These are phyloP conservation scores for Nemania sp. DNA, from an alignment of 2,329 filamentous ascomycete species.

Conservation along the genomic window DNA sequence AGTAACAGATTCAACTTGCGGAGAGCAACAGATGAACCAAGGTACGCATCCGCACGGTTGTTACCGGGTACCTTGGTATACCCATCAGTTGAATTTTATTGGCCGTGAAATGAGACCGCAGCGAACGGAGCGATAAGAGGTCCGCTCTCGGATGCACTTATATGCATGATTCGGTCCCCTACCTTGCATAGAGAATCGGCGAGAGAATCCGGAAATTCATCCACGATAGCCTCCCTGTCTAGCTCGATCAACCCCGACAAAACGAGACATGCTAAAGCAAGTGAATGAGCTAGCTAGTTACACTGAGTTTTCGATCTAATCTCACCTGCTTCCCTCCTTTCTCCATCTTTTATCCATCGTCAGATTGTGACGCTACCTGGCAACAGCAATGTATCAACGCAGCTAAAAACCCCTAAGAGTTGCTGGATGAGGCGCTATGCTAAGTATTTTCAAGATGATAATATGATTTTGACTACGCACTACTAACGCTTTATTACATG, in stretches of 20 bases:
- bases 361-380: too few relatives aligned
- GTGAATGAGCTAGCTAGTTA: not conserved
- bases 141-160: slow-evolving; percentile 34
- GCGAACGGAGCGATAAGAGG: slow-evolving; percentile 18
- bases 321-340: too few relatives aligned
- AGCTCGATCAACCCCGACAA: not conserved
- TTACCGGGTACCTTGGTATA: not conserved
- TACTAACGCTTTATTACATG: too few relatives aligned
- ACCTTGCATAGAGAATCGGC: not conserved
- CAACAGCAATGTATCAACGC: too few relatives aligned
- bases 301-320: too few relatives aligned
- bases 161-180: slow-evolving; percentile 14
- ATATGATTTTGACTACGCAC: too few relatives aligned
- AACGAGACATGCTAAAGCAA: not conserved
- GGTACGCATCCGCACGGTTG: slow-evolving; percentile 2
- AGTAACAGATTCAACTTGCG: slow-evolving; percentile 18
- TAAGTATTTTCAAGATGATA: too few relatives aligned
- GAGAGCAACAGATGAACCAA: slow-evolving; percentile 26
- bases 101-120: slow-evolving; percentile 6
- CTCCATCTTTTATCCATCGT: too few relatives aligned
- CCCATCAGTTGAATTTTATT: slow-evolving; percentile 13
- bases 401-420: too few relatives aligned
- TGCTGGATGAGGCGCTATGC: too few relatives aligned
- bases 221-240: not conserved
- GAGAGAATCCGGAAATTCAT: slow-evolving; percentile 6